Evolutionary conservation across 768 basidiomycete species (phyloP).

Genomic region (Dendrothele bispora): DNA sequence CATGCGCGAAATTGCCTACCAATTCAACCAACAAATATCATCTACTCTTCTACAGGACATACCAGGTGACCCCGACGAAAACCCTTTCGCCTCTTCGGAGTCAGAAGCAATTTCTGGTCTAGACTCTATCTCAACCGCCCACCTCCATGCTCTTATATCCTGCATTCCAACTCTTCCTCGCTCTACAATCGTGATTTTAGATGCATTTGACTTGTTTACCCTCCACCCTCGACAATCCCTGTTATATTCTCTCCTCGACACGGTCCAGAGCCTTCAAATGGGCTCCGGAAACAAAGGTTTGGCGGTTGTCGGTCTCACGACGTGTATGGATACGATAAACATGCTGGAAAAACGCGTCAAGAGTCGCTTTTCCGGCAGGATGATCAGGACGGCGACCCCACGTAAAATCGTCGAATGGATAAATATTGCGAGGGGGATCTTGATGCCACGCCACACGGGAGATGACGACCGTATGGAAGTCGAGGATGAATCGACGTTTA

Average conservation of each 20-base stretch:
- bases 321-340: conserved; percentile 84
- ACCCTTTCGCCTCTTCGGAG: conserved; percentile 48
- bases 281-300: conserved; percentile 63
- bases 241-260: conserved; percentile 94
- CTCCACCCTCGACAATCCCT: conserved; percentile 89
- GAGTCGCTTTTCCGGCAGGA: conserved; percentile 93
- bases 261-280: conserved; percentile 81
- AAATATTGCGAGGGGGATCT: conserved; percentile 42
- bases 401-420: conserved; percentile 49
- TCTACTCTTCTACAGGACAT: conserved; percentile 44
- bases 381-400: conserved; percentile 74
- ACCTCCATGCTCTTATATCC: conserved; percentile 73
- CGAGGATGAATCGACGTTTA: conserved; percentile 15
- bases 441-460: no score
- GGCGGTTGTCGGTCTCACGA: conserved; percentile 84
- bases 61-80: conserved; percentile 41
- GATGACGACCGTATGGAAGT: conserved; percentile 19
- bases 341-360: conserved; percentile 95
- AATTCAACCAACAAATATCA: conserved; percentile 79
- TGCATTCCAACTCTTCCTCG: conserved; percentile 75
- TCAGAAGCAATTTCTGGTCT: conserved; percentile 21
- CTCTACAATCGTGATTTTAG: conserved; percentile 82
- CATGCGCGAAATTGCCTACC: conserved; percentile 88
- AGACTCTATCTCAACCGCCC: conserved; percentile 63
- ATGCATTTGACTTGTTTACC: conserved; percentile 93